phyloP scores from a whole-genome alignment of 2,329 filamentous ascomycete genomes.

The Fusarium devonianum region DNA sequence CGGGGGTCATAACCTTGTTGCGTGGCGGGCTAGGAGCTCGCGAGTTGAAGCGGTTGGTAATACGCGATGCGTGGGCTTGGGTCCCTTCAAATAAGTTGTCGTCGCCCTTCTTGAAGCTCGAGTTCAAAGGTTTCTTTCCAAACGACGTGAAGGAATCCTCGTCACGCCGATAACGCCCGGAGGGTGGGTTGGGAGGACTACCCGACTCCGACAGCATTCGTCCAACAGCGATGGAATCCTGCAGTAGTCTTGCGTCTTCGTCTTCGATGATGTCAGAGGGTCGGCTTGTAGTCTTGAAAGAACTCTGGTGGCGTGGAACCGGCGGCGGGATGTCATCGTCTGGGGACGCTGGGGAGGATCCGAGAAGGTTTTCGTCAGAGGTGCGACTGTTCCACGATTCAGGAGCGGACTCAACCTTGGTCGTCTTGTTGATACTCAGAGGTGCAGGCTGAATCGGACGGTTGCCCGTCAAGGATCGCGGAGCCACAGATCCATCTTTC shows the following conservation, averaged over 20 bases:
- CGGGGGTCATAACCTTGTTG: slow-evolving; percentile 88
- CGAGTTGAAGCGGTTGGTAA: slow-evolving; percentile 47
- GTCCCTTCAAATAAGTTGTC: slow-evolving; percentile 65
- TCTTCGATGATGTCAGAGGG: slow-evolving; percentile 55
- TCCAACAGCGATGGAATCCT: slow-evolving; percentile 60
- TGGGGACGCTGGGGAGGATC: slow-evolving; percentile 48
- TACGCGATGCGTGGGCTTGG: slow-evolving; percentile 47
- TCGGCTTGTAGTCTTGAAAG: slow-evolving; percentile 44
- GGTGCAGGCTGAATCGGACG: slow-evolving; percentile 54
- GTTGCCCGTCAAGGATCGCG: slow-evolving; percentile 56
- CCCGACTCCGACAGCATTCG: slow-evolving; percentile 51
- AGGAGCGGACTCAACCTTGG: slow-evolving; percentile 54
- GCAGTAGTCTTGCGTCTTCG: slow-evolving; percentile 61
- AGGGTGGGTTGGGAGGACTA: slow-evolving; percentile 23
- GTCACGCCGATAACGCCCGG: slow-evolving; percentile 48
- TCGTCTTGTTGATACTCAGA: slow-evolving; percentile 55
- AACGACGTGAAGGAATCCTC: slow-evolving; percentile 51
- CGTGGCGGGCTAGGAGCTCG: slow-evolving; percentile 52
- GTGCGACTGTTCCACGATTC: slow-evolving; percentile 61
- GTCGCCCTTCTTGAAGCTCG: slow-evolving; percentile 54
- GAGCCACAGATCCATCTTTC: slow-evolving; percentile 48
- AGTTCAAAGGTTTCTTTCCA: slow-evolving; percentile 39
- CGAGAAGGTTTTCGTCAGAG: slow-evolving; percentile 56
- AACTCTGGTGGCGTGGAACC: slow-evolving; percentile 50
- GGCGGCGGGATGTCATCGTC: slow-evolving; percentile 50